A percentile compares a stretch with the other conserved stretches of the same genome.
Evolutionary conservation across 805 yeast species (phyloP).

Genomic region (Pichia phayaonensis): DNA sequence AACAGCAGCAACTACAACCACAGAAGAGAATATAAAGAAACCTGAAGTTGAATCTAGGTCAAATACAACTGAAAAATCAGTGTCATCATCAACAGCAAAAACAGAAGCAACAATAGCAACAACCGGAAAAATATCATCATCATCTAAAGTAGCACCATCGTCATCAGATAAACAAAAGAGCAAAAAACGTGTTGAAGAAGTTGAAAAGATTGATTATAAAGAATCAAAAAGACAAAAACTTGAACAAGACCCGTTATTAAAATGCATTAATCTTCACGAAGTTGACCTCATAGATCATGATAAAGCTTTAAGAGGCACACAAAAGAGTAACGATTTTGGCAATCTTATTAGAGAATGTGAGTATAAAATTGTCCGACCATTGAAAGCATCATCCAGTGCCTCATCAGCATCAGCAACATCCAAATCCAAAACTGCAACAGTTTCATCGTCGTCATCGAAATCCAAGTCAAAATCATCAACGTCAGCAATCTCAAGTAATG

Average conservation of each 20-base stretch:
- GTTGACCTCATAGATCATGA: slow-evolving; percentile 40
- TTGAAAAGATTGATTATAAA: slow-evolving; percentile 7
- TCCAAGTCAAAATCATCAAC: slow-evolving; percentile 10
- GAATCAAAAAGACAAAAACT: slow-evolving; percentile 20
- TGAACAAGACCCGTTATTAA: slow-evolving; percentile 43
- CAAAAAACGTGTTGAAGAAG: not conserved
- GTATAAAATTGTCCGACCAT: slow-evolving; percentile 38
- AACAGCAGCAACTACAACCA: not conserved
- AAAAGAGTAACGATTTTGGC: slow-evolving; percentile 57
- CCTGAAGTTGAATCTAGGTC: not conserved
- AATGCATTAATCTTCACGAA: slow-evolving; percentile 34
- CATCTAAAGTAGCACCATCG: no score
- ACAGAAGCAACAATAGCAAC: not conserved
- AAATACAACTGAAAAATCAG: not conserved
- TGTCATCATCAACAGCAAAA: not conserved
- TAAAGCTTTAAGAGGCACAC: slow-evolving; percentile 42
- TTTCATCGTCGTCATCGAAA: slow-evolving; percentile 4
- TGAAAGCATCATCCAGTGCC: slow-evolving; percentile 3
- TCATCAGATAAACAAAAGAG: not conserved
- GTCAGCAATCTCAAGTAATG: slow-evolving; percentile 12
- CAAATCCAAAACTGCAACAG: slow-evolving; percentile 6
- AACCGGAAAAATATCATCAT: no score
- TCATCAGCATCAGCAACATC: slow-evolving; percentile 16
- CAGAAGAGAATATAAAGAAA: not conserved
- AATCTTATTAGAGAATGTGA: slow-evolving; percentile 62